Evolutionary conservation across 78 protist genomes (phyloP).

Genomic region (Dictyostelium capitatum): DNA sequence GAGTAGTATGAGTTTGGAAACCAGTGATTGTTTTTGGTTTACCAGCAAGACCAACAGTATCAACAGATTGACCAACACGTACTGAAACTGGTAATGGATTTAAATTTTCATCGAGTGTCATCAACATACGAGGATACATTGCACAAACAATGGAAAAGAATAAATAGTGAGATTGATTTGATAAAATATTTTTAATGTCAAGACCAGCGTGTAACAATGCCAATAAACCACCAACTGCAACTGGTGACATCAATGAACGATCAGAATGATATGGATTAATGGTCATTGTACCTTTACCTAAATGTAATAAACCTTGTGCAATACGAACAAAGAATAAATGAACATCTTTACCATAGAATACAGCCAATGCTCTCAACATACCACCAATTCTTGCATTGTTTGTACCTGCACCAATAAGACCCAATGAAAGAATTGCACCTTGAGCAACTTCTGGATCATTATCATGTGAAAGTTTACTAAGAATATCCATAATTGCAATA

Average conservation of each 20-base stretch:
- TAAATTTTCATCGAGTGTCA: slow-evolving; percentile 91
- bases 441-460: slow-evolving; percentile 89
- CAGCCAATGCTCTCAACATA: slow-evolving; percentile 93
- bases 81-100: slow-evolving; percentile 89
- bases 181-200: slow-evolving; percentile 92
- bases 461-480: slow-evolving; percentile 96
- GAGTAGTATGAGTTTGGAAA: slow-evolving; percentile 99
- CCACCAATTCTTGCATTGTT: slow-evolving; percentile 97
- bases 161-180: slow-evolving; percentile 93
- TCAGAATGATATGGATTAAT: slow-evolving; percentile 93
- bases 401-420: slow-evolving; percentile 97
- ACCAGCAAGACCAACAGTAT: slow-evolving; percentile 94
- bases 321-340: slow-evolving; percentile 89
- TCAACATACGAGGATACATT: slow-evolving; percentile 97
- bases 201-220: slow-evolving; percentile 85
- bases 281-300: slow-evolving; percentile 98
- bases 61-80: slow-evolving; percentile 94
- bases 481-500: slow-evolving; percentile 91
- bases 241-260: slow-evolving; percentile 86
- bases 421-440: slow-evolving; percentile 92
- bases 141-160: slow-evolving; percentile 88
- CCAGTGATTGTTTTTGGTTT: slow-evolving; percentile 99
- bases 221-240: slow-evolving; percentile 92
- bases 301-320: slow-evolving; percentile 96
- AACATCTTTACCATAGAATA: slow-evolving; percentile 89